These are phyloP conservation scores for Somion occarium DNA, from an alignment of 1,284 basidiomycete genomes.

Conservation along the genomic window DNA sequence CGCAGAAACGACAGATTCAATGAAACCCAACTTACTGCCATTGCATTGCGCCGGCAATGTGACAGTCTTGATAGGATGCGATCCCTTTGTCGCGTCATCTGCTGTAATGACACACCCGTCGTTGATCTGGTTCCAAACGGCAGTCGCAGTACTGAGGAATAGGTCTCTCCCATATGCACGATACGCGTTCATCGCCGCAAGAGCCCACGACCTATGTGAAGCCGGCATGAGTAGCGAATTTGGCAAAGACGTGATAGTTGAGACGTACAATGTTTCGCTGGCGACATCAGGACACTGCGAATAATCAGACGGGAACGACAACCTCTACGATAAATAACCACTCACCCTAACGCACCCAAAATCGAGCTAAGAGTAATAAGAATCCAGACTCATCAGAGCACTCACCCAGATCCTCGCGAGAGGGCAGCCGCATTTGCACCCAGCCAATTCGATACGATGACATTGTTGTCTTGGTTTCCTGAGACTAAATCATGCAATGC, in stretches of 20 bases:
- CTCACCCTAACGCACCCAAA: background rate
- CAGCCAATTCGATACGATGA: background rate
- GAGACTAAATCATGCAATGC: slow-evolving; percentile 4
- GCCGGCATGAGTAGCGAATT: background rate
- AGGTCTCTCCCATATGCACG: background rate
- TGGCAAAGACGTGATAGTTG: too few species aligned
- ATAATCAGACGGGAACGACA: background rate
- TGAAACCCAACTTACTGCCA: background rate
- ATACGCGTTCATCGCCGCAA: background rate
- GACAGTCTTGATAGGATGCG: slow-evolving; percentile 6
- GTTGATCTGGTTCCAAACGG: background rate
- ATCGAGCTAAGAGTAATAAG: background rate
- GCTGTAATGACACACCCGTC: background rate
- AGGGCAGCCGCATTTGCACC: background rate
- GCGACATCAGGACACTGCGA: background rate
- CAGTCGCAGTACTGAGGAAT: background rate
- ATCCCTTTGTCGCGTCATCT: background rate
- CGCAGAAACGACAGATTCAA: background rate
- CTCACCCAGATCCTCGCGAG: background rate
- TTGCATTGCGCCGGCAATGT: background rate
- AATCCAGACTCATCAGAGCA: background rate
- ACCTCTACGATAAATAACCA: background rate
- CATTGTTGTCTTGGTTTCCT: background rate
- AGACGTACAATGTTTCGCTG: background rate
- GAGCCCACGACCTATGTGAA: background rate